A percentile compares a stretch with the other conserved stretches of the same genome.
Evolutionary conservation across 2,329 filamentous ascomycete species (phyloP).

Genomic region (Acrodontium crateriforme): DNA sequence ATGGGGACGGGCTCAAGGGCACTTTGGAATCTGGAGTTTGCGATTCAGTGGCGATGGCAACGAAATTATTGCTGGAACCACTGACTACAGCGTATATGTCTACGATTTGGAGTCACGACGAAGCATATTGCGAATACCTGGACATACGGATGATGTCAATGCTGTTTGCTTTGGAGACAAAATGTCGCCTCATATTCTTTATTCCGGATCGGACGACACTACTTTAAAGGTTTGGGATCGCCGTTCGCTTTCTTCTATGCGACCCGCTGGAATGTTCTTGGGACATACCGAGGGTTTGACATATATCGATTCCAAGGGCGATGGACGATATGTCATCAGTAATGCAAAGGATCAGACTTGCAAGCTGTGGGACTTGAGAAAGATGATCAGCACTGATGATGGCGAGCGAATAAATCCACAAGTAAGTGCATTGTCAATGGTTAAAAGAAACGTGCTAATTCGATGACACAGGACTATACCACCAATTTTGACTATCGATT

Average conservation of each 20-base stretch:
- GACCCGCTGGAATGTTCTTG: conserved; percentile 50
- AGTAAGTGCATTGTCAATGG: conserved; percentile 8
- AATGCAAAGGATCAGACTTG: conserved; percentile 95
- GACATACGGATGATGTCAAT: conserved; percentile 83
- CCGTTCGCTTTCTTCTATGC: conserved; percentile 48
- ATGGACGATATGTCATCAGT: conserved; percentile 76
- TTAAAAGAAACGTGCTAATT: not conserved
- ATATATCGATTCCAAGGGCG: conserved; percentile 68
- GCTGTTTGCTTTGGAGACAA: conserved; percentile 91
- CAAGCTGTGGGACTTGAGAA: conserved; percentile 91
- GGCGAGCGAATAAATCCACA: conserved; percentile 43
- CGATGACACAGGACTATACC: conserved; percentile 33
- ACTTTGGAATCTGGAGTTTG: conserved; percentile 58
- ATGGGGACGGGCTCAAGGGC: conserved; percentile 16
- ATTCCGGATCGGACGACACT: conserved; percentile 88
- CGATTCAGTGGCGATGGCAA: conserved; percentile 85
- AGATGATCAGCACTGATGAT: conserved; percentile 63
- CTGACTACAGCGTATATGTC: conserved; percentile 63
- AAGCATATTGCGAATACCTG: conserved; percentile 59
- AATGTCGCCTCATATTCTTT: conserved; percentile 79
- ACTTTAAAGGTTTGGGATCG: conserved; percentile 95
- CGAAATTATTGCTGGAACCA: conserved; percentile 82
- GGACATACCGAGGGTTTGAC: conserved; percentile 53
- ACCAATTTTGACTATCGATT: conserved; percentile 64
- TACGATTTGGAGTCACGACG: conserved; percentile 79